Evolutionary conservation across 106 monocot species (phyloP), one percentile per base, ranked within the genome.

Genomic region (Dactylorhiza incarnata): DNA sequence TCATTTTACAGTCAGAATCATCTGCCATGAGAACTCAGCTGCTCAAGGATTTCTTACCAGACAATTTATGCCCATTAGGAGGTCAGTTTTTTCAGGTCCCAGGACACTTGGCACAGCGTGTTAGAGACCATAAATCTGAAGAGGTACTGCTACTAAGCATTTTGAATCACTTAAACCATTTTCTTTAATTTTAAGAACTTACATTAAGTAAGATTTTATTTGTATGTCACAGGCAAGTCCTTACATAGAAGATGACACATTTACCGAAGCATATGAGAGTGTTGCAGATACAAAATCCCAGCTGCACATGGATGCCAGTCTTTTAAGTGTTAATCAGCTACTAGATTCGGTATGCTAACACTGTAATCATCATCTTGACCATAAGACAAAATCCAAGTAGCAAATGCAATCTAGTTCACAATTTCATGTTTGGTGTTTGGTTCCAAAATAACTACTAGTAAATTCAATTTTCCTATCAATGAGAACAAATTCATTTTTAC

Each of bases 321-420:
- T 90, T 80, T 76, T 95, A 62, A 82, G 84, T 82, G 87, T 95
- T 67, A 84, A 92, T 81, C 88, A 92, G 54, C 88, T 95, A 54
- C 87, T 95, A 17, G 92, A 90, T 72, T 90, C 90, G 8, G 95
- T 95, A 88, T 56, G 80, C 48, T 78, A 52, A 55, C 20, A 49
- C 45, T 59, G 6, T 50, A 48, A 20, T 56, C 56, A 56, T n/a
- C 56, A n/a, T n/a, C n/a, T n/a, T n/a, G n/a, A n/a, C n/a, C n/a
- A n/a, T n/a, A n/a, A n/a, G n/a, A n/a, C n/a, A n/a, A n/a, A n/a
- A n/a, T n/a, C n/a, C n/a, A n/a, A n/a, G n/a, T n/a, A n/a, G n/a
- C n/a, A n/a, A n/a, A n/a, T n/a, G n/a, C n/a, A n/a, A n/a, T n/a
- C n/a, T n/a, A n/a, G n/a, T n/a, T n/a, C n/a, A n/a, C n/a, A n/a